Evolutionary conservation across 345 rosid genomes (phyloP), one percentile per base, ranked within the genome.

Genomic region (Rhodamnia argentea): DNA sequence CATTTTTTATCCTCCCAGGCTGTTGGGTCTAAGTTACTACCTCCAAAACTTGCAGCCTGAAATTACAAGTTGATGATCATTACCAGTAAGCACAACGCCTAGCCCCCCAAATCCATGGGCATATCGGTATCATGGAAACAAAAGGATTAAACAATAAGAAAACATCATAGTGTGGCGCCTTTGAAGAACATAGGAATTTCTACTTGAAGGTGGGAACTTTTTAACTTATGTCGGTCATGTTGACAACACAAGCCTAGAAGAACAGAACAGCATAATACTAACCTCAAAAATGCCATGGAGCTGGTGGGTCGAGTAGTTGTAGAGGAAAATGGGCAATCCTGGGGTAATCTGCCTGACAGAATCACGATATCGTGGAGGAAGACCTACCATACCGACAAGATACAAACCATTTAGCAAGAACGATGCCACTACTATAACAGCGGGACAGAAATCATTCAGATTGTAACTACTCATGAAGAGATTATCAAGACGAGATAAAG

Each of bases 1-100:
- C 95, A 93, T 87, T 98, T 98, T 92, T 98, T 98, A 92, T 96
- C 99, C 87, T 96, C 96, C 92, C 98, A 98, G 52, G 99, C 99
- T 18, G 90, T 85, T 6, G 98, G 95, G 86, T 98, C 99, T 23
- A 98, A 95, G 94, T 98, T 98, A 18, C 97, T 90, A 85, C 99
- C 99, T n/a, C 99, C 99, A 86, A 98, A 98, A 85, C 99, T 90
- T 24, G 98, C 95, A 56, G 99, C 99, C 98, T 95, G 75, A 56
- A 83, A 83, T 37, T 23, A 52, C 55, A 6, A 29, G 58, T 40
- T 5, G 26, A 88, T 40, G 86, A 16, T 27, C 82, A 37, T 10
- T 26, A 40, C 59, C 84, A 27, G 55, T 52, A 32, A 83, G 55
- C 84, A 83, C 57, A n/a, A 55, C 42, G 40, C 54, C 44, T 52